phyloP scores from a whole-genome alignment of 768 basidiomycete genomes.

The Pleurotus ostreatus region DNA sequence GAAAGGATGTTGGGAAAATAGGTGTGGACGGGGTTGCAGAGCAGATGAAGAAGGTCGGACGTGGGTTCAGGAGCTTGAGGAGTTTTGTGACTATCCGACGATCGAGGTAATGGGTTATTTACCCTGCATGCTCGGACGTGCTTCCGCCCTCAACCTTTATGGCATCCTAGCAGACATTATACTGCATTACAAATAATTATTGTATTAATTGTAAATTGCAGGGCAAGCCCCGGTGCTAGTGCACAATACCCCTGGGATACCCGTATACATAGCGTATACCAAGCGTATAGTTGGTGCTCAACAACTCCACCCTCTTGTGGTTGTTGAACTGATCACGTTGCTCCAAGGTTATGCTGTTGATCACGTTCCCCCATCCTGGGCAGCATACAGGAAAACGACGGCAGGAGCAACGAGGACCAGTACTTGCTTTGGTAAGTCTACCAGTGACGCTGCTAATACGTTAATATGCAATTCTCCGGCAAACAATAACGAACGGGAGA shows the following conservation, averaged over 20 bases:
- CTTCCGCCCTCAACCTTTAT: background rate
- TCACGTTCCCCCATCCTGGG: too few species aligned
- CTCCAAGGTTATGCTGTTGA: too few species aligned
- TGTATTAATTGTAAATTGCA: background rate
- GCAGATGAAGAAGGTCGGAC: slow-evolving; percentile 6
- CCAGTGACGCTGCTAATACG: too few species aligned
- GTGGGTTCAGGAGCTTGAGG: slow-evolving; percentile 1
- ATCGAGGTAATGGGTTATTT: background rate
- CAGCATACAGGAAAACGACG: too few species aligned
- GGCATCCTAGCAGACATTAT: background rate
- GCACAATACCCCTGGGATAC: background rate
- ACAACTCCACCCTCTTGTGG: background rate
- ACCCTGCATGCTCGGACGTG: background rate
- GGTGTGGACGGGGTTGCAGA: slow-evolving; percentile 5
- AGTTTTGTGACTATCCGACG: background rate
- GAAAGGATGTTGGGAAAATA: background rate
- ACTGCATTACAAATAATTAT: background rate
- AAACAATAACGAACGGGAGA: too few species aligned
- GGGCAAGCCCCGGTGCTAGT: background rate
- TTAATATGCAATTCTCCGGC: too few species aligned
- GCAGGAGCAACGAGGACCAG: too few species aligned
- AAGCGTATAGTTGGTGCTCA: background rate
- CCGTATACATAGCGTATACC: background rate
- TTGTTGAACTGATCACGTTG: too few species aligned
- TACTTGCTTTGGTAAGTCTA: too few species aligned